Evolutionary conservation across 306 rosid genomes (phyloP).

Genomic region (Quercus ilex): DNA sequence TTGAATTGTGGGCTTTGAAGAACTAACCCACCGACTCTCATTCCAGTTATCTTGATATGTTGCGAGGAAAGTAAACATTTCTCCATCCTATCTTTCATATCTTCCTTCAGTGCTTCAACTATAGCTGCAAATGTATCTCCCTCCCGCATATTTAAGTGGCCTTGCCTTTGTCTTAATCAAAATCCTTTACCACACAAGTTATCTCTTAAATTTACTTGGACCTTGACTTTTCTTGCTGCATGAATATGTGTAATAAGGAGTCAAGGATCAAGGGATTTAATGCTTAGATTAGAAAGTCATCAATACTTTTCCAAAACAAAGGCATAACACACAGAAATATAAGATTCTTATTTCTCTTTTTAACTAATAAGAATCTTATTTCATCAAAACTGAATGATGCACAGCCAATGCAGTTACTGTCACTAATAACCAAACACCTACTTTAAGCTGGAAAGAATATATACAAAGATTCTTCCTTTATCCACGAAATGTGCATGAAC

Average conservation of each 20-base stretch:
- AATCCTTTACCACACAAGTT: slow-evolving; percentile 5
- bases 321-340: background rate
- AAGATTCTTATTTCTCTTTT: background rate
- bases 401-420: background rate
- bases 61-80: background rate
- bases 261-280: slow-evolving; percentile 1
- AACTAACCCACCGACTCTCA: background rate
- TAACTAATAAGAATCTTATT: too few species aligned
- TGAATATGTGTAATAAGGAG: slow-evolving; percentile 18
- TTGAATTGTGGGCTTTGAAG: background rate
- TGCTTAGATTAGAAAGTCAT: background rate
- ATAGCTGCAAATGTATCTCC: background rate
- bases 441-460: background rate
- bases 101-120: background rate
- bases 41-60: background rate
- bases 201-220: slow-evolving; percentile 19
- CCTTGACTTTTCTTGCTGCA: slow-evolving; percentile 37
- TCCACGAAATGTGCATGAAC: background rate
- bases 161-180: background rate
- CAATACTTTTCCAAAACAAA: slow-evolving; percentile 1
- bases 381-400: too few species aligned
- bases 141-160: background rate
- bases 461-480: background rate
- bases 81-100: background rate
- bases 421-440: background rate